Conservation (phyloP, 2,329 filamentous ascomycete species). For the Fusarium marasasianum region DNA sequence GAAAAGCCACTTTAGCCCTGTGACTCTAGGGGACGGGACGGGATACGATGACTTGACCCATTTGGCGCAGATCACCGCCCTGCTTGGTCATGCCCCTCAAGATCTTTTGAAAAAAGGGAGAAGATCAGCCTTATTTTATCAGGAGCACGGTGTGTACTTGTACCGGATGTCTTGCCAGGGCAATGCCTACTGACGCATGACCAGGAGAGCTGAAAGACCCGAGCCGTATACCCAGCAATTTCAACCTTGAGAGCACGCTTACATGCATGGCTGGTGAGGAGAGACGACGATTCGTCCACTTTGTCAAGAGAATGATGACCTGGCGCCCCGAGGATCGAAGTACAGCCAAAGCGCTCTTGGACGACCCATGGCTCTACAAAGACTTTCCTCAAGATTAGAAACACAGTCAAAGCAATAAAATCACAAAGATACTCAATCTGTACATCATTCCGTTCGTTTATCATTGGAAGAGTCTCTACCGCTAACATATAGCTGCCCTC, state of each 20-base stretch:
- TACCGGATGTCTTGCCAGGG: background rate
- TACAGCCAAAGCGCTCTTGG: background rate
- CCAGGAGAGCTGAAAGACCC: background rate
- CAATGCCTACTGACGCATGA: background rate
- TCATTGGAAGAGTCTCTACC: background rate
- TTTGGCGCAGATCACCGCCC: conserved; percentile 8
- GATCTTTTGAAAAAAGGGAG: background rate
- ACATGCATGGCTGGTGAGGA: background rate
- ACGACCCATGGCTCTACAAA: background rate
- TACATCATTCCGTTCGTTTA: background rate
- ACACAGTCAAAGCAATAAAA: background rate
- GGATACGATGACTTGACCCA: conserved; percentile 9
- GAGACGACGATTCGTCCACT: background rate
- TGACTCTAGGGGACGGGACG: background rate
- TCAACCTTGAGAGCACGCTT: background rate
- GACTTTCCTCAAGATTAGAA: background rate
- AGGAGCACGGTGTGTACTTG: background rate
- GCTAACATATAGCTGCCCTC: conserved; percentile 9
- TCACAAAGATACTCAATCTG: background rate
- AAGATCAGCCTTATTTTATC: background rate
- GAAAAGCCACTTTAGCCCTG: conserved; percentile 7
- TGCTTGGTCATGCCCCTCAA: background rate
- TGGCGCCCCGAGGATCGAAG: background rate
- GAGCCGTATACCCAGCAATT: background rate
- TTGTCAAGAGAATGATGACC: background rate